Conservation (phyloP, 2,329 filamentous ascomycete genomes). For the Verticillium alfalfae region DNA sequence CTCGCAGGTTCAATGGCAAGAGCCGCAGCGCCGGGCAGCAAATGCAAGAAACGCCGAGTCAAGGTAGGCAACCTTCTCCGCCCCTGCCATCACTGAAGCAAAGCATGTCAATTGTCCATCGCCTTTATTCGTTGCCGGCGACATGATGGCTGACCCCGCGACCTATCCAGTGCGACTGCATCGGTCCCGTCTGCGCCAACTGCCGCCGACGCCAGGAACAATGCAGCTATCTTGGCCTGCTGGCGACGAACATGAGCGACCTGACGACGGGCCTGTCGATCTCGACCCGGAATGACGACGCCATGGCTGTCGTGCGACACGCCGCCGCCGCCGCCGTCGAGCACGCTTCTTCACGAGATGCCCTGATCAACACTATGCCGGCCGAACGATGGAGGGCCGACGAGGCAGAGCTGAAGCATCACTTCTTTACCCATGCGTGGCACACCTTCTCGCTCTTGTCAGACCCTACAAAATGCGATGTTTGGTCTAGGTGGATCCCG, state of each 20-base stretch:
- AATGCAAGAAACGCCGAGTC: constrained; percentile 11
- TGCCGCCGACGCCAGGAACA: constrained; percentile 9
- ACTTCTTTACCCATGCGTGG: constrained; percentile 11
- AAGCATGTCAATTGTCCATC: too few species aligned
- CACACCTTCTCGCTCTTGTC: constrained; percentile 8
- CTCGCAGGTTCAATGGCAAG: constrained; percentile 11
- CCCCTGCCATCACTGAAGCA: too few species aligned
- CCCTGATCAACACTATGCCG: constrained; percentile 6
- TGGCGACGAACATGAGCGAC: constrained; percentile 10
- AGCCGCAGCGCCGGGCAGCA: constrained; percentile 11
- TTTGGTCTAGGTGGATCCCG: constrained; percentile 11
- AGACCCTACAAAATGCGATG: constrained; percentile 10
- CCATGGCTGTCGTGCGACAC: constrained; percentile 8
- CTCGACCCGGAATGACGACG: constrained; percentile 1
- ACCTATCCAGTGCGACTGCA: constrained; percentile 8
- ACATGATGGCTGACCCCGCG: not conserved
- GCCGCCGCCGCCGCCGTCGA: constrained; percentile 10
- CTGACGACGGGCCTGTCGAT: constrained; percentile 4
- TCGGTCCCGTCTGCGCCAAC: constrained; percentile 11
- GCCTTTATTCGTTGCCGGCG: too few species aligned
- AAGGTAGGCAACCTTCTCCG: constrained; percentile 5
- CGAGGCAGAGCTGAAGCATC: constrained; percentile 11
- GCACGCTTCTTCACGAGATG: constrained; percentile 8
- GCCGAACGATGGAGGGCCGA: constrained; percentile 10
- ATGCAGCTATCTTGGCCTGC: constrained; percentile 11